Base-by-base conservation (phyloP, 129 eudicot genomes). In the Lactuca saligna region DNA sequence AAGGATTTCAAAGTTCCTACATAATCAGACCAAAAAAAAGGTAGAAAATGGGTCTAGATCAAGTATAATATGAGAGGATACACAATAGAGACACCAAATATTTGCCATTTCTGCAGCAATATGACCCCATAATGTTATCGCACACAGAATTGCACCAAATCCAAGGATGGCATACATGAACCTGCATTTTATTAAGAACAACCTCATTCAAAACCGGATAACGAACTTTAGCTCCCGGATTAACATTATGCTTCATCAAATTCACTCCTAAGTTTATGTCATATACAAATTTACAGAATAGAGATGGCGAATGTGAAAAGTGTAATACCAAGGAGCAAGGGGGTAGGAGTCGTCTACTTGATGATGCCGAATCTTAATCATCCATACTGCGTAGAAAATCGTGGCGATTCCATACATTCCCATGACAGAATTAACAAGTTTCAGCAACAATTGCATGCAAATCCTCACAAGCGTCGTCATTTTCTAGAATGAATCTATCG, bases 51-150 rank as follows among this genome's bases (percentile, higher is more conserved):
- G 38, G 38, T 35, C 38, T 35, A 6, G 4, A 35, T 35, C 38
- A 3, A 7, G 42, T 25, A 25, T 17, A 49, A 58, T 33, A 3
- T 9, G 37, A 61, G 31, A 84, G 95, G 95, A 88, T 88, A 88
- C 95, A 33, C 66, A 55, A 78, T 72, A 88, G 11, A 88, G 81
- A 82, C 91, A 88, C 53, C 91, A 88, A 25, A 88, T 86, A 49
- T 82, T 88, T 59, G 76, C 78, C 50, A 91, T 88, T 81, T 85
- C 88, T 3, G 91, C 91, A 78, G 86, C 95, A 75, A 88, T 70
- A 70, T 88, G 91, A 65, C 95, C 95, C 4, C 80, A 78, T 68
- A 84, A 85, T 11, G 95, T 77, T 71, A 84, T 70, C 50, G 86
- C 51, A 61, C 88, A 82, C 79, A 82, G 71, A 69, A 70, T 61